A percentile compares a stretch with the other conserved stretches of the same genome.
phyloP scores from a whole-genome alignment of 2,329 filamentous ascomycete genomes.

The Sclerotiophoma versabilis region DNA sequence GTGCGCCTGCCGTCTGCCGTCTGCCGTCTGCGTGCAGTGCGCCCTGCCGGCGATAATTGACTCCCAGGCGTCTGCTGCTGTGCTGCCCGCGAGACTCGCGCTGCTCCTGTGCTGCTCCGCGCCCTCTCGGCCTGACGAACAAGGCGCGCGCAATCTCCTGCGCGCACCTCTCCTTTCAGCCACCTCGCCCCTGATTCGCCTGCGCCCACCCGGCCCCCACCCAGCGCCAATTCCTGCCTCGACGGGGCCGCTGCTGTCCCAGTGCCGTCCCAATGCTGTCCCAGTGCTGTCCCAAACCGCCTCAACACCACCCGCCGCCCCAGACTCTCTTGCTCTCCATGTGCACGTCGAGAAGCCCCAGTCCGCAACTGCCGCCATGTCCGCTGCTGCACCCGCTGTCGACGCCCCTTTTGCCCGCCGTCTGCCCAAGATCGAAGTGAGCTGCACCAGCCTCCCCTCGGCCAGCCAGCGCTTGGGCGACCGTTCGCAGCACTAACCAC shows the following conservation, averaged over 20 bases:
- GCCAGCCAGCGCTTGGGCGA: constrained; percentile 32
- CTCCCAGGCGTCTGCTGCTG: not conserved
- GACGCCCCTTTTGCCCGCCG: constrained; percentile 40
- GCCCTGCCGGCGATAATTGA: constrained; percentile 11
- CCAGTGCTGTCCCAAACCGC: too few relatives aligned
- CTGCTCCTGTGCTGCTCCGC: not conserved
- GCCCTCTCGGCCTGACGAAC: constrained; percentile 28
- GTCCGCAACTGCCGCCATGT: constrained; percentile 15
- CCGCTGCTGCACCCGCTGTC: constrained; percentile 23
- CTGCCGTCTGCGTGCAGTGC: constrained; percentile 1
- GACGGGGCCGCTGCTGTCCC: constrained; percentile 23
- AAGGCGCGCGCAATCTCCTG: constrained; percentile 41
- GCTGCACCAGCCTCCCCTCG: constrained; percentile 25
- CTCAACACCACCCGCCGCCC: constrained; percentile 22
- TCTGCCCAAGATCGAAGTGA: constrained; percentile 56
- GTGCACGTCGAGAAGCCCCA: constrained; percentile 24
- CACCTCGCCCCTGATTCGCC: constrained; percentile 23
- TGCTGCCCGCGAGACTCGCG: constrained; percentile 6
- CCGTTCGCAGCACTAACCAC: constrained; percentile 39
- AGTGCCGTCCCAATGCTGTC: too few relatives aligned
- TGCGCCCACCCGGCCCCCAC: constrained; percentile 11
- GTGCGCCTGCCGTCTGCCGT: not conserved
- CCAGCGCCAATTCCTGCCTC: constrained; percentile 6
- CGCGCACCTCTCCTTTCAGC: constrained; percentile 31
- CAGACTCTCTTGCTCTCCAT: constrained; percentile 23